Evolutionary conservation across 169 alveolate species (phyloP).

Genomic region (Perkinsus marinus): DNA sequence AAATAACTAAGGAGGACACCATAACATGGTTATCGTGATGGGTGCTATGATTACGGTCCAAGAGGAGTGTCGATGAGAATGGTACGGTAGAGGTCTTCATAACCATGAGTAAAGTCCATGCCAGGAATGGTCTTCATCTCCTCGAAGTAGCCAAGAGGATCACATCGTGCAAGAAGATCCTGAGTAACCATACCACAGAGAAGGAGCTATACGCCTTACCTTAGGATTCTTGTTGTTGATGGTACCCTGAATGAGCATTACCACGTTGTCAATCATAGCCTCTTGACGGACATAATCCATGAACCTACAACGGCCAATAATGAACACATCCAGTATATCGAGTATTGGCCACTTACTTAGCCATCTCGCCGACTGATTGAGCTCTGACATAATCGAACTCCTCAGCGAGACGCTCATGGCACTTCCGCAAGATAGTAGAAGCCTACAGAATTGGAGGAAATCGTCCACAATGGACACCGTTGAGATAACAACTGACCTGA

Average conservation of each 20-base stretch:
- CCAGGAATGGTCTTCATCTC: conserved; percentile 85
- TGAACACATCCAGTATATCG: neutral
- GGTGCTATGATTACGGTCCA: conserved; percentile 41
- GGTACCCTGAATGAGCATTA: conserved; percentile 90
- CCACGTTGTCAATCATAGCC: conserved; percentile 94
- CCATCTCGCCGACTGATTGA: neutral
- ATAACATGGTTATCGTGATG: no score
- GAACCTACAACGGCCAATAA: conserved; percentile 34
- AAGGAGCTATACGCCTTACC: conserved; percentile 16
- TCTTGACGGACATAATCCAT: conserved; percentile 50
- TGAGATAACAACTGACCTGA: conserved; percentile 49
- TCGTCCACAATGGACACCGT: neutral
- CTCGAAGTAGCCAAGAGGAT: conserved; percentile 95
- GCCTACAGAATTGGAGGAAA: neutral
- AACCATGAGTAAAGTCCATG: conserved; percentile 82
- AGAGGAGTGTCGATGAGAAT: conserved; percentile 95
- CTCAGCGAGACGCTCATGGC: conserved; percentile 86
- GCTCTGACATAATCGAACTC: conserved; percentile 65
- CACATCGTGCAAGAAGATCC: conserved; percentile 76
- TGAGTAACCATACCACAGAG: conserved; percentile 16
- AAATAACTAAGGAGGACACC: conserved; percentile 31
- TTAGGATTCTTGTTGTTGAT: conserved; percentile 76
- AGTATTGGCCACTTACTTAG: neutral
- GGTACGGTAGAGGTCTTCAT: conserved; percentile 83
- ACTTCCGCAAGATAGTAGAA: conserved; percentile 66